These are phyloP conservation scores for Suhomyces kilbournensis DNA, from an alignment of 805 yeast species.

Conservation along the genomic window DNA sequence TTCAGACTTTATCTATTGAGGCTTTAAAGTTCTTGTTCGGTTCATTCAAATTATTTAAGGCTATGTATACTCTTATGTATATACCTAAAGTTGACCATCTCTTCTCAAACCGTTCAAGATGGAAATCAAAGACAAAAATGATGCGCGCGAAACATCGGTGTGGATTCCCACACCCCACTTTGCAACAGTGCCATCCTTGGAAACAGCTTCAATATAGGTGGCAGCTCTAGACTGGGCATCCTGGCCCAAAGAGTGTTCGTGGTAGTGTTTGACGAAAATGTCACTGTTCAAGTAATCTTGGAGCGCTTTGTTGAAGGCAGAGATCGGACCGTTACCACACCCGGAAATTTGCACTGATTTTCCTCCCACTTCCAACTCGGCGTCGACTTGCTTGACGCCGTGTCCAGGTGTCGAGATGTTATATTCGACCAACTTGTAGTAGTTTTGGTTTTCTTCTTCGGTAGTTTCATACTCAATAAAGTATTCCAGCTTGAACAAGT, in stretches of 20 bases:
- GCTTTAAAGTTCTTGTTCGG: no score
- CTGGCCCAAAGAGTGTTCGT: conserved; percentile 76
- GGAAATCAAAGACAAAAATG: conserved; percentile 66
- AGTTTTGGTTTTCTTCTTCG: conserved; percentile 16
- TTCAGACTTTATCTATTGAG: no score
- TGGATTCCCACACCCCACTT: conserved; percentile 93
- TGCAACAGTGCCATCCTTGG: conserved; percentile 21
- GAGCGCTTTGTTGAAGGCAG: conserved; percentile 67
- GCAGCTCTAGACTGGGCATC: conserved; percentile 74
- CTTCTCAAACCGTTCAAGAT: conserved; percentile 50
- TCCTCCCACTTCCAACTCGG: conserved; percentile 48
- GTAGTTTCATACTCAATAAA: conserved; percentile 34
- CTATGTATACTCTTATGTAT: no score
- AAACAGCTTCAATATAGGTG: conserved; percentile 50
- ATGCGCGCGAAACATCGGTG: conserved; percentile 85
- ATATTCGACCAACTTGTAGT: conserved; percentile 45
- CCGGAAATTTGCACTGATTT: conserved; percentile 46
- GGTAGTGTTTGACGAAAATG: conserved; percentile 65
- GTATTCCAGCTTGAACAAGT: conserved; percentile 61
- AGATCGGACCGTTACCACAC: conserved; percentile 78
- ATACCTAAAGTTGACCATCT: no score
- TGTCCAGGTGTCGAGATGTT: conserved; percentile 42
- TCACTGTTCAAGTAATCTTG: conserved; percentile 44
- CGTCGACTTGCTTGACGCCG: conserved; percentile 44
- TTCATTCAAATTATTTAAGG: no score